phyloP scores from a whole-genome alignment of 2,329 filamentous ascomycete species.

The Seiridium unicorne region DNA sequence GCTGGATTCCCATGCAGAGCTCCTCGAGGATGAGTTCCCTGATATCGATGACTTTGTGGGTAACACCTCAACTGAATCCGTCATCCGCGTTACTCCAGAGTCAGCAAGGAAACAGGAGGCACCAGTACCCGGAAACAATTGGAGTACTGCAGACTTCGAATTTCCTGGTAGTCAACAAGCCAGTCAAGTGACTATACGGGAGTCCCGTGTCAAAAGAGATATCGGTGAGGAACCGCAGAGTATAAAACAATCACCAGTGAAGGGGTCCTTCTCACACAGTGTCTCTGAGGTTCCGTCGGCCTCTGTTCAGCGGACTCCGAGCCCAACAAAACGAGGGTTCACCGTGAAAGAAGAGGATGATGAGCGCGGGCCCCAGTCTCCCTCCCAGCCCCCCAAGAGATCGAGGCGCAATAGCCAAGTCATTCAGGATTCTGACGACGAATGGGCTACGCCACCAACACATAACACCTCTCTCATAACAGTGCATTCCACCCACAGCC shows the following conservation, averaged over 20 bases:
- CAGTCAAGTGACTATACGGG: background rate
- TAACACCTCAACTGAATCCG: constrained; percentile 24
- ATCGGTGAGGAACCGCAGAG: background rate
- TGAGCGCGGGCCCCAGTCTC: constrained; percentile 17
- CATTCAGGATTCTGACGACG: constrained; percentile 58
- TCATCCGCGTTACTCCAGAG: constrained; percentile 33
- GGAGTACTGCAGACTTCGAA: too few relatives aligned
- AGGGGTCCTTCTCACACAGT: constrained; percentile 17
- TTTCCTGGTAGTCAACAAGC: background rate
- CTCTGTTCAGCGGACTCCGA: constrained; percentile 3
- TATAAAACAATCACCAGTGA: constrained; percentile 21
- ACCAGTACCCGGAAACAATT: too few relatives aligned
- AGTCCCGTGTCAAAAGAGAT: background rate
- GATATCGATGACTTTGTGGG: constrained; percentile 48
- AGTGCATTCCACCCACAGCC: constrained; percentile 16
- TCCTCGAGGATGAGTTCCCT: constrained; percentile 46
- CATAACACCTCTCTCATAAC: constrained; percentile 30
- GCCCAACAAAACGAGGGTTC: constrained; percentile 13
- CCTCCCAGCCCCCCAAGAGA: constrained; percentile 15
- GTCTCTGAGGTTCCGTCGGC: constrained; percentile 9
- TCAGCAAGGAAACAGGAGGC: constrained; percentile 23
- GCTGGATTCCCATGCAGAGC: constrained; percentile 14
- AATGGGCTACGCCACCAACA: constrained; percentile 43
- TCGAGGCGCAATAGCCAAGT: constrained; percentile 33
- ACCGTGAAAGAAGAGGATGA: constrained; percentile 14